Conservation (phyloP, 257 asterid genomes). For the Catharanthus roseus region DNA sequence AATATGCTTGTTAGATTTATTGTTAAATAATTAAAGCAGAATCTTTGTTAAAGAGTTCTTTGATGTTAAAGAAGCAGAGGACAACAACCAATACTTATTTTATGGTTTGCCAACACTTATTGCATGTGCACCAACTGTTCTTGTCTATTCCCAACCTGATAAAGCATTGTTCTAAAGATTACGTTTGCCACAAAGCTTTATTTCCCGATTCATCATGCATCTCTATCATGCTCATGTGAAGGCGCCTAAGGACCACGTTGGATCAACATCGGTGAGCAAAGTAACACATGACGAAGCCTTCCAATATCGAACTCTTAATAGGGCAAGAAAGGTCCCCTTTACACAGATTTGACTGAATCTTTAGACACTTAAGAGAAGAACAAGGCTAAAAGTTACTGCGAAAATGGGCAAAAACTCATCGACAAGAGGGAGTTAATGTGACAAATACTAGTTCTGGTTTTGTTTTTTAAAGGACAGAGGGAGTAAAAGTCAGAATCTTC, state of each 20-base stretch:
- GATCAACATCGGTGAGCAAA: constrained; percentile 15
- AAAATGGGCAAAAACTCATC: background rate
- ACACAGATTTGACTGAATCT: background rate
- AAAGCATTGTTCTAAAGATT: background rate
- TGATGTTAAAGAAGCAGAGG: background rate
- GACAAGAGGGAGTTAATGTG: background rate
- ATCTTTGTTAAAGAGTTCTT: background rate
- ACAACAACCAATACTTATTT: background rate
- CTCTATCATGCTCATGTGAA: constrained; percentile 24
- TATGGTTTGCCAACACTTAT: background rate
- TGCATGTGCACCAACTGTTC: constrained; percentile 14
- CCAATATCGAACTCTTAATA: background rate
- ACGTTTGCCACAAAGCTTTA: background rate
- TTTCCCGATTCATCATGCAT: constrained; percentile 16
- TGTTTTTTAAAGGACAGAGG: background rate
- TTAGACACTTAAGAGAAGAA: background rate
- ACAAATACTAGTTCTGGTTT: too few relatives aligned
- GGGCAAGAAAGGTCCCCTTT: background rate
- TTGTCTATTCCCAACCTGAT: constrained; percentile 7
- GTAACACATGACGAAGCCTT: constrained; percentile 14
- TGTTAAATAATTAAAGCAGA: background rate
- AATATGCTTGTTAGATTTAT: background rate
- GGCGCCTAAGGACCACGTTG: constrained; percentile 18
- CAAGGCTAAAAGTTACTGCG: background rate
- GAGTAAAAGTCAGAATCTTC: background rate